These are phyloP conservation scores for Cystobasidium sp. DNA, from an alignment of 1,284 basidiomycete species.

Conservation along the genomic window DNA sequence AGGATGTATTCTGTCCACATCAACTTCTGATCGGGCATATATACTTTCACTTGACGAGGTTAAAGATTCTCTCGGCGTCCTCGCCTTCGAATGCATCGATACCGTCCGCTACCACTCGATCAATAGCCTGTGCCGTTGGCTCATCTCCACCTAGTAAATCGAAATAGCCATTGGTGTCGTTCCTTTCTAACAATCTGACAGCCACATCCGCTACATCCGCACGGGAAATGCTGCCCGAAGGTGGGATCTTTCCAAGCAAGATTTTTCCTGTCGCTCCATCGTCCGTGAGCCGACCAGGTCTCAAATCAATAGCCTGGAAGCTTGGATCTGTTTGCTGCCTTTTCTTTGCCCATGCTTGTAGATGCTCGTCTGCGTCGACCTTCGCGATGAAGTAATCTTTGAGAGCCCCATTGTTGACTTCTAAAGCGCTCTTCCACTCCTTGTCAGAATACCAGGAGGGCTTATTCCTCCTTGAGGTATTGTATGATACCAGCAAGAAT, in stretches of 20 bases:
- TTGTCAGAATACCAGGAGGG: constrained; percentile 38
- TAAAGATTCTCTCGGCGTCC: constrained; percentile 31
- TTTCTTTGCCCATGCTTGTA: constrained; percentile 60
- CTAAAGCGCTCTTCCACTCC: constrained; percentile 28
- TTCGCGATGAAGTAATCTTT: constrained; percentile 57
- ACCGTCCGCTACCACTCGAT: constrained; percentile 21
- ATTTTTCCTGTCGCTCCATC: constrained; percentile 64
- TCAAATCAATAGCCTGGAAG: constrained; percentile 73
- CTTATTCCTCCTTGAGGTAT: constrained; percentile 25
- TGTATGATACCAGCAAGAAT: constrained; percentile 44
- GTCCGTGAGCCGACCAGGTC: constrained; percentile 67
- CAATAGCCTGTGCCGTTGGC: constrained; percentile 7
- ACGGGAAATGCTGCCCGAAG: constrained; percentile 53
- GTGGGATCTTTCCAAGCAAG: constrained; percentile 65
- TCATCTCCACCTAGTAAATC: constrained; percentile 29
- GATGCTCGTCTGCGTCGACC: constrained; percentile 71
- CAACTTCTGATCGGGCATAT: background rate
- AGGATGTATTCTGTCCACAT: too few species aligned
- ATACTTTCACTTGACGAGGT: constrained; percentile 4
- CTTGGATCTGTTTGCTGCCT: constrained; percentile 53
- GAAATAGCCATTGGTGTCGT: constrained; percentile 31
- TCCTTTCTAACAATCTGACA: constrained; percentile 24
- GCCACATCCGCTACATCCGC: constrained; percentile 41
- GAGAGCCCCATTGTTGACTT: constrained; percentile 30
- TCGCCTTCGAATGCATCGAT: constrained; percentile 37